Evolutionary conservation across 2,329 filamentous ascomycete species (phyloP), one percentile per base, ranked within the genome.

Genomic region (Aspergillus tamarii): DNA sequence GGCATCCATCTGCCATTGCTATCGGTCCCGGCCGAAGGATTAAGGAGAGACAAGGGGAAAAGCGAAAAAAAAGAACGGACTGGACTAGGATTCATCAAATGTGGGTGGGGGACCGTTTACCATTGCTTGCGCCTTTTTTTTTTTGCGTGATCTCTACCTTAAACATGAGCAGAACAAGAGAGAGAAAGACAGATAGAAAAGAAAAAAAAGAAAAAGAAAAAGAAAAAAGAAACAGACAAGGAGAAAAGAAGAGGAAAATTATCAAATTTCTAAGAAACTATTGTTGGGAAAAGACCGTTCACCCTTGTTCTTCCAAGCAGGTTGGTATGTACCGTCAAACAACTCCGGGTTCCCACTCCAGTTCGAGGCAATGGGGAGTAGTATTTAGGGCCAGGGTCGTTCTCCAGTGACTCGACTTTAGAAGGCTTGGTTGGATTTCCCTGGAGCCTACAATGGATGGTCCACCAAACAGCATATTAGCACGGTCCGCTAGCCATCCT

Each of bases 401-500:
- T 62, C 58, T 62, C 64, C 52, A 63, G 63, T 54, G 32, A n/a
- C 56, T 65, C 62, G 64, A 68, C 64, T 66, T 57, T 14, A 64
- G 64, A 58, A 61, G 54, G 57, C 60, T 64, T 61, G 66, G 65
- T 65, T 63, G 60, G 63, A 68, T 62, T 60, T 58, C 53, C 43
- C 55, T 59, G 53, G 59, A 55, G 61, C 62, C 63, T 59, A 61
- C 45, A 62, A 14, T 59, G 50, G 62, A 67, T 64, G 67, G 63
- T 57, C 64, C 65, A 67, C 68, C 56, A 61, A 67, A 63, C 64
- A 61, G 65, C 53, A 63, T 46, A 59, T 65, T 66, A 65, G 68
- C 67, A 67, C 56, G 59, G 52, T 66, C 62, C 66, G 67, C 68
- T 64, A 66, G 62, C 65, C 66, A 63, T 70, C 66, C 59, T 63